Evolutionary conservation across 768 basidiomycete genomes (phyloP).

Genomic region (Termitomyces sp.): DNA sequence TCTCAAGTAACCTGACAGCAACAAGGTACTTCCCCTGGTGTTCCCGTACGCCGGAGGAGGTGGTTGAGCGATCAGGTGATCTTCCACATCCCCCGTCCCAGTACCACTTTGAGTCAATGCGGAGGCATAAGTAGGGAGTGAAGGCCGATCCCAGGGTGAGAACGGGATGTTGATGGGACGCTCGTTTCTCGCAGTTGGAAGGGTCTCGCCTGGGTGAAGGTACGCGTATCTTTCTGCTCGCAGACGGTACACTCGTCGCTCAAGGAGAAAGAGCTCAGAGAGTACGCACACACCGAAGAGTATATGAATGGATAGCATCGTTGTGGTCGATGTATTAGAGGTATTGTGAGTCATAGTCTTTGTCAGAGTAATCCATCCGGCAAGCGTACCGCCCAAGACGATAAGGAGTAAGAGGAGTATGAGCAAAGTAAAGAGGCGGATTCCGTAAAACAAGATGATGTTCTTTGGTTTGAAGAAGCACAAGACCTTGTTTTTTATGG

Average conservation of each 20-base stretch:
- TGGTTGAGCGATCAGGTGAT: slow-evolving; percentile 56
- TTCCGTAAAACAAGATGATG: slow-evolving; percentile 32
- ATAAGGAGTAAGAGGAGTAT: slow-evolving; percentile 33
- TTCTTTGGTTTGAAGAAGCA: slow-evolving; percentile 34
- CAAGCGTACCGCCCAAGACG: slow-evolving; percentile 40
- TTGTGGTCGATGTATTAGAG: slow-evolving; percentile 12
- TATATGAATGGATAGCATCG: slow-evolving; percentile 55
- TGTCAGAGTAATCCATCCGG: slow-evolving; percentile 47
- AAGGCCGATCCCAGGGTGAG: slow-evolving; percentile 68
- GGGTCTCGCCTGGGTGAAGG: slow-evolving; percentile 52
- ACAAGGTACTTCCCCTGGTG: slow-evolving; percentile 60
- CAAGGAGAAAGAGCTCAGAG: slow-evolving; percentile 53
- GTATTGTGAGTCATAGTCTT: slow-evolving; percentile 12
- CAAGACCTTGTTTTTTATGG: slow-evolving; percentile 29
- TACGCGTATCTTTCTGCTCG: slow-evolving; percentile 59
- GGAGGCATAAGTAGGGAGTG: slow-evolving; percentile 67
- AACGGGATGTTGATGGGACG: slow-evolving; percentile 30
- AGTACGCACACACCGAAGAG: slow-evolving; percentile 48
- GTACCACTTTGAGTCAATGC: slow-evolving; percentile 61
- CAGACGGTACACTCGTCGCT: slow-evolving; percentile 58
- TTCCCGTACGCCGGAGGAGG: slow-evolving; percentile 78
- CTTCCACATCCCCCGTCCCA: slow-evolving; percentile 74
- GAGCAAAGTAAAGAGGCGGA: slow-evolving; percentile 39
- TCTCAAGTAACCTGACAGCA: slow-evolving; percentile 47
- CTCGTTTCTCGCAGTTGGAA: slow-evolving; percentile 33